Base-by-base conservation (phyloP, 73 alveolate genomes). In the Paramecium sexaurelia region DNA sequence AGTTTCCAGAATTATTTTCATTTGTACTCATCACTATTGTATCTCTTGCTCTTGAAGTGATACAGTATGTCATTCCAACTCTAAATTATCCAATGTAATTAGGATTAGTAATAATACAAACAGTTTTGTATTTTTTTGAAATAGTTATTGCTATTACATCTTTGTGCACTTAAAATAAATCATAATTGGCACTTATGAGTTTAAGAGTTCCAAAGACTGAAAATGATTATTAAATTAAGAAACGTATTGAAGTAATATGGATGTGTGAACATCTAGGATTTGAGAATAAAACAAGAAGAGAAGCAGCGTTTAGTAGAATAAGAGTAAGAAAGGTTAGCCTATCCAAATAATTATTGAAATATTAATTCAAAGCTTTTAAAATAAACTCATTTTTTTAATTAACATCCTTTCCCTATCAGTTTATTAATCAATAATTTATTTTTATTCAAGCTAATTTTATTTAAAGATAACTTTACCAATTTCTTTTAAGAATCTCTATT, bases 1-100 rank as follows among this genome's bases (percentile, higher is more conserved):
- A 73, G 87, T 78, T 78, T 8, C 90, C 90, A 41, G 90, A 78
- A 43, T 11, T 78, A 41, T 78, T 78, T 22, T 78, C 90, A 41
- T 78, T 78, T 45, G 68, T 78, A 3, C 43, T 78, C 19, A 78
- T 78, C 6, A 78, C 90, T 1, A 41, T 78, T 10, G 55, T 78
- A 61, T 40, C 75, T 33, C 55, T 78, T 17, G 71, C 47, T 15
- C 55, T 78, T 40, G 36, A 78, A 45, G 39, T 78, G 55, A 22
- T 78, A 75, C 66, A 39, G 15, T 73, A 73, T 36, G 10, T 73
- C 15, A 36, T 73, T 73, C 57, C 55, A 32, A 29, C 83, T 7
- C 24, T 61, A 4, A 61, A 61, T 61, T 61, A 61, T 32, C 86
- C 86, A 71, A 78, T 78, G 43, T 27, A 78, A 43, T 40, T 78